phyloP scores from a whole-genome alignment of 2,329 filamentous ascomycete genomes.

The Scytalidium sp. region DNA sequence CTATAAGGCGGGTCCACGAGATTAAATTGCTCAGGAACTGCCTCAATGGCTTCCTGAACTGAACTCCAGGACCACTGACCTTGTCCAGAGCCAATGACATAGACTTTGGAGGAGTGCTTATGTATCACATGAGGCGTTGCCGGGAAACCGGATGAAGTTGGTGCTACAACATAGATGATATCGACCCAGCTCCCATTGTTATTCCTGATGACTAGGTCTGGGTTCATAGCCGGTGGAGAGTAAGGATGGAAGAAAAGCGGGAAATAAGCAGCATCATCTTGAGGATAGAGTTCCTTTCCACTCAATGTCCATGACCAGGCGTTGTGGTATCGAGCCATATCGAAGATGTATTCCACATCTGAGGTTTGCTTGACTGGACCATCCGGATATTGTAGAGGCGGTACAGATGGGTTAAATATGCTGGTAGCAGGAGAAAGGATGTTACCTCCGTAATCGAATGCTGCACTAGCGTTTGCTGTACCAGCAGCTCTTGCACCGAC shows the following conservation, averaged over 20 bases:
- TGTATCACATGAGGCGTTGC: constrained; percentile 39
- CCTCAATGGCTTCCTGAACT: constrained; percentile 36
- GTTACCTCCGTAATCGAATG: background rate
- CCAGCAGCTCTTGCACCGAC: background rate
- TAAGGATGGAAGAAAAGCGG: constrained; percentile 30
- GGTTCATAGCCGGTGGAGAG: constrained; percentile 12
- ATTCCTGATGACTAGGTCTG: constrained; percentile 27
- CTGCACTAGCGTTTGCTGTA: background rate
- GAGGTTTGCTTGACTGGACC: background rate
- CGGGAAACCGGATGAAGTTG: constrained; percentile 13
- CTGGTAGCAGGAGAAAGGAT: background rate
- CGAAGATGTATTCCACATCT: constrained; percentile 14
- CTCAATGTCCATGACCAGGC: constrained; percentile 28
- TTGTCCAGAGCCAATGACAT: constrained; percentile 35
- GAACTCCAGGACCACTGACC: constrained; percentile 35
- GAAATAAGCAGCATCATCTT: constrained; percentile 25
- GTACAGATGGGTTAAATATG: background rate
- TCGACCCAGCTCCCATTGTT: constrained; percentile 35
- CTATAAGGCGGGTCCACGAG: constrained; percentile 35
- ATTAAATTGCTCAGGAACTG: constrained; percentile 37
- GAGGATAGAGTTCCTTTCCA: constrained; percentile 21
- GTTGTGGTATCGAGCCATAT: constrained; percentile 21
- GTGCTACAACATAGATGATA: constrained; percentile 28
- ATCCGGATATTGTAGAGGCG: constrained; percentile 1
- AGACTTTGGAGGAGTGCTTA: constrained; percentile 43